Evolutionary conservation across 2,329 filamentous ascomycete genomes (phyloP).

Genomic region (Neofusicoccum kwambonambiense): DNA sequence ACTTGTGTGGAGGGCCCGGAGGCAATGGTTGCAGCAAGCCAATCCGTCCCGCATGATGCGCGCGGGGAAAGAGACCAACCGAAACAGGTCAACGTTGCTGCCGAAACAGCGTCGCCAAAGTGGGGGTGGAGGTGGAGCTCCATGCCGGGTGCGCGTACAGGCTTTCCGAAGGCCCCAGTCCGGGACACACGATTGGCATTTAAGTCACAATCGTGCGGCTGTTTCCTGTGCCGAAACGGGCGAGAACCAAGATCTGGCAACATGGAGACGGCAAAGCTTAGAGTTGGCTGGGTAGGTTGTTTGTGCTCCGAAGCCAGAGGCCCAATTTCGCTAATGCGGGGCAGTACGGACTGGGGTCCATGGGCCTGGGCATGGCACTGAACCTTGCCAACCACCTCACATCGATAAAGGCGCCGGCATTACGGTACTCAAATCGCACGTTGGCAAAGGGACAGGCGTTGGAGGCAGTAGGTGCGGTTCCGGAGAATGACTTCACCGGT

Average conservation of each 20-base stretch:
- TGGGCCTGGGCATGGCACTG: background rate
- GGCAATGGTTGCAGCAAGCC: too few relatives aligned
- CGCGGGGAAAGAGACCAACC: too few relatives aligned
- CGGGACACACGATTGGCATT: background rate
- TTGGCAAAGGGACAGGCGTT: background rate
- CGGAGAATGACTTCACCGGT: background rate
- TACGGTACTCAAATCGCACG: background rate
- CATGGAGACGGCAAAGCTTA: background rate
- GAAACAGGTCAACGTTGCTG: too few relatives aligned
- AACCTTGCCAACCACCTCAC: background rate
- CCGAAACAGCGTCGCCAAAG: too few relatives aligned
- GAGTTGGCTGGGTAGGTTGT: background rate
- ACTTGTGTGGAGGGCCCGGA: too few relatives aligned
- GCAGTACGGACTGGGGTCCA: background rate
- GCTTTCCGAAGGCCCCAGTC: too few relatives aligned
- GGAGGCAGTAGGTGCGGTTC: background rate
- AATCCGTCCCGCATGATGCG: too few relatives aligned
- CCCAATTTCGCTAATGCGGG: background rate
- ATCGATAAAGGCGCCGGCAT: background rate
- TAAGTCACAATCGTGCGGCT: background rate
- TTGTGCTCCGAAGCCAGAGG: background rate
- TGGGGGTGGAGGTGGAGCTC: too few relatives aligned
- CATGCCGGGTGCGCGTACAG: too few relatives aligned
- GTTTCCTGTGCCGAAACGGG: background rate
- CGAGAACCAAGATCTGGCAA: too few relatives aligned